Base-by-base conservation (phyloP, 192 early-diverging fungal species). In the Backusella luteola region DNA sequence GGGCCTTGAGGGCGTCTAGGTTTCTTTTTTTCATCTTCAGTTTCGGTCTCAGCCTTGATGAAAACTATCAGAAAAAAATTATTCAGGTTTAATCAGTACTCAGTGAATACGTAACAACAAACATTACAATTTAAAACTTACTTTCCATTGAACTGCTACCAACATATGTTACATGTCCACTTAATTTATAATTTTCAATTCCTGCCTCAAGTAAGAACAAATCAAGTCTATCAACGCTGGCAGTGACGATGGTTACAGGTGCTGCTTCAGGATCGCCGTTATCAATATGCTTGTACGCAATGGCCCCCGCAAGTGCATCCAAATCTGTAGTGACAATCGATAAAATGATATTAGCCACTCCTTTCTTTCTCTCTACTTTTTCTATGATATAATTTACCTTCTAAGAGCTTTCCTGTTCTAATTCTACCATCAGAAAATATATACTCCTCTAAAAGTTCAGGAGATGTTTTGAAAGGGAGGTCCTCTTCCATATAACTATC, bases 71-170 rank as follows among this genome's bases (percentile, higher is more conserved):
- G 15, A 32, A 34, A 21, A 26, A 41, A n/a, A 34, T 44, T 21
- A 74, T 21, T 26, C 23, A 59, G 9, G 21, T 36, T 32, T 35
- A 73, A 32, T 26, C 67, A 69, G 19, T 66, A 29, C 15, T 39
- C 19, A 15, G 34, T 15, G 32, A 9, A n/a, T 34, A 49, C 77
- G 14, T 14, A 63, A 35, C 6, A 35, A 4, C 29, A 59, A 73
- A 9, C 32, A 73, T 3, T 52, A 8, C 19, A 35, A 11, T 39
- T 66, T 4, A 15, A n/a, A 23, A 73, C 79, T 67, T 75, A 87
- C 85, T 84, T 85, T 97, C 96, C 95, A 98, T 94, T n/a, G 95
- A 96, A 77, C 94, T 96, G 56, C 85, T 88, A n/a, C 96, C 96
- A 4, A 94, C 94, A 78, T 90, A 94, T 0, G 93, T 93, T 29